These are phyloP conservation scores for Apiospora koreana DNA, from an alignment of 2,329 filamentous ascomycete genomes.

Conservation along the genomic window DNA sequence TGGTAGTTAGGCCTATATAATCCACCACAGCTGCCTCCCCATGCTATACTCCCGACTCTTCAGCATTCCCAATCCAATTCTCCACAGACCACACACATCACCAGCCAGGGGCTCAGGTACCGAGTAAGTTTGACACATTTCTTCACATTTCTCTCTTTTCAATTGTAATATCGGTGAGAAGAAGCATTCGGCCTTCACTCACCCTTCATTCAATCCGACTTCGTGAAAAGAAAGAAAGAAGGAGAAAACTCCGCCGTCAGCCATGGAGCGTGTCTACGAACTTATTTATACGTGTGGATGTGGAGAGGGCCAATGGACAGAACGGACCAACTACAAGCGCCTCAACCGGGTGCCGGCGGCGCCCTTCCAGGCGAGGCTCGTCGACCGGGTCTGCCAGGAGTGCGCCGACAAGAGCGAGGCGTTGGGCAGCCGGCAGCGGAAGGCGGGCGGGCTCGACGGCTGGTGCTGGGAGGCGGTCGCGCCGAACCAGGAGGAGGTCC, in stretches of 20 bases:
- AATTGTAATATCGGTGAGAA: background rate
- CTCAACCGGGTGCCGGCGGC: background rate
- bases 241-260: background rate
- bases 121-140: background rate
- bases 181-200: background rate
- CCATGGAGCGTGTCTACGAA: background rate
- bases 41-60: background rate
- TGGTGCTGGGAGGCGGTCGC: background rate
- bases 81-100: background rate
- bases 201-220: background rate
- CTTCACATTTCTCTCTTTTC: background rate
- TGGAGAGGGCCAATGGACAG: background rate
- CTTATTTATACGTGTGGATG: background rate
- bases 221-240: background rate
- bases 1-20: background rate
- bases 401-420: background rate
- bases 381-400: background rate
- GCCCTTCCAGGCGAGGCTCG: background rate
- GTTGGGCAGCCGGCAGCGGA: background rate
- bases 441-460: background rate
- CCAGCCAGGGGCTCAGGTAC: slow-evolving; percentile 7
- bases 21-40: background rate
- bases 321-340: background rate
- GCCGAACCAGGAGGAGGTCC: background rate
- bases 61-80: background rate